A percentile compares a stretch with the other conserved stretches of the same genome.
Evolutionary conservation across 495 filamentous ascomycete genomes (phyloP).

Genomic region (Podospora appendiculata): DNA sequence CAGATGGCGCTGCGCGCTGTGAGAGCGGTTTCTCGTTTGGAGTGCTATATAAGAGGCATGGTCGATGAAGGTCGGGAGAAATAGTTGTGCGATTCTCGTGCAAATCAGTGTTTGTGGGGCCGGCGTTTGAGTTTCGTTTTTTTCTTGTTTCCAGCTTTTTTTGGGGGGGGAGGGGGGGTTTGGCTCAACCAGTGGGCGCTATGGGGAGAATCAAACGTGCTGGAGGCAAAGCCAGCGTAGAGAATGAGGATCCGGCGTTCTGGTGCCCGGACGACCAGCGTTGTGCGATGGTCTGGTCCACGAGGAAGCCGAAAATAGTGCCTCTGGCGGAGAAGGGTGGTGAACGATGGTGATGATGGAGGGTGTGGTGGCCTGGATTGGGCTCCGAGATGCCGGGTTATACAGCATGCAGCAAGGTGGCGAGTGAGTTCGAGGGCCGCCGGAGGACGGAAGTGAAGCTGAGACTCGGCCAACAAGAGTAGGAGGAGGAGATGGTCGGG

Average conservation of each 20-base stretch:
- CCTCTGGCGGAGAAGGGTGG: not conserved
- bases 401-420: not conserved
- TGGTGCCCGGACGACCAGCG: not conserved
- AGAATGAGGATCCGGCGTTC: not conserved
- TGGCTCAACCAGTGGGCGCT: not conserved
- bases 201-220: not conserved
- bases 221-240: not conserved
- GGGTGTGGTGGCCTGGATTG: too few species aligned
- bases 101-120: not conserved
- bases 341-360: not conserved
- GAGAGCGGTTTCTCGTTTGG: not conserved
- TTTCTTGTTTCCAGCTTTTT: too few species aligned
- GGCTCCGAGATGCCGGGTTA: not conserved
- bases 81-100: not conserved
- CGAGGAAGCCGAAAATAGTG: not conserved
- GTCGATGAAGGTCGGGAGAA: not conserved
- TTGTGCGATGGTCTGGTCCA: not conserved
- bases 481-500: not conserved
- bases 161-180: too few species aligned
- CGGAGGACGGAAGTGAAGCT: not conserved
- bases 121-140: not conserved
- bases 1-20: not conserved
- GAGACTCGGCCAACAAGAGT: not conserved
- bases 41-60: conserved; percentile 5
- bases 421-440: not conserved